phyloP scores from a whole-genome alignment of 2,329 filamentous ascomycete genomes.

The Colletotrichum cereale region DNA sequence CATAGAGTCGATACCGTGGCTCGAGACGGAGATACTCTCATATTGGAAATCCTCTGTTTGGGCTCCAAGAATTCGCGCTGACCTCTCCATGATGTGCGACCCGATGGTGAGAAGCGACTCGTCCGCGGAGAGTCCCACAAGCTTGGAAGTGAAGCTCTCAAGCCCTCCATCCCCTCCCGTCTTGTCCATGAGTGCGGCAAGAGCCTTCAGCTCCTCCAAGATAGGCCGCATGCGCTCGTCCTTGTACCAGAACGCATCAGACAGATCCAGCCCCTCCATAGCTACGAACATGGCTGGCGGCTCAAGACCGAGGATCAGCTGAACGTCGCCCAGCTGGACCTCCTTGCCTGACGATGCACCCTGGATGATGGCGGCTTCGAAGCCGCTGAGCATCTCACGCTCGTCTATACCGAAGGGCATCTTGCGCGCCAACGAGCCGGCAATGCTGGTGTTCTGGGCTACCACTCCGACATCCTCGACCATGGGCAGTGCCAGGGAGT shows the following conservation, averaged over 20 bases:
- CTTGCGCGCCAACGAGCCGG: background rate
- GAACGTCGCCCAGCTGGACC: background rate
- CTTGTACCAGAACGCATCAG: background rate
- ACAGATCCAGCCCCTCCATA: background rate
- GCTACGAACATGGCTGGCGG: background rate
- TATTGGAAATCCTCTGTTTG: background rate
- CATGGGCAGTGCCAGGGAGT: constrained; percentile 54
- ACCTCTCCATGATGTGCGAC: background rate
- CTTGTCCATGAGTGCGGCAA: background rate
- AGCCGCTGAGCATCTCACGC: background rate
- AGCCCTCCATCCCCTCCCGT: background rate
- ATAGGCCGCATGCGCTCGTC: background rate
- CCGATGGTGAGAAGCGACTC: background rate
- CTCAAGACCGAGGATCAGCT: background rate
- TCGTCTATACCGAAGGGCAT: background rate
- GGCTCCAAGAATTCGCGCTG: background rate
- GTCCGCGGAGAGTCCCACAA: constrained; percentile 1
- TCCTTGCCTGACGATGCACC: background rate
- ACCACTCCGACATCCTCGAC: background rate
- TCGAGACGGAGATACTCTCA: background rate
- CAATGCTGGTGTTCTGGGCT: background rate
- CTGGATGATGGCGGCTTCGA: background rate
- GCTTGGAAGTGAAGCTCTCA: background rate
- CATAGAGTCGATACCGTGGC: background rate
- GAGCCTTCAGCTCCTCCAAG: background rate